Base-by-base conservation (phyloP, 2,329 filamentous ascomycete genomes). In the Botrytis tulipae region DNA sequence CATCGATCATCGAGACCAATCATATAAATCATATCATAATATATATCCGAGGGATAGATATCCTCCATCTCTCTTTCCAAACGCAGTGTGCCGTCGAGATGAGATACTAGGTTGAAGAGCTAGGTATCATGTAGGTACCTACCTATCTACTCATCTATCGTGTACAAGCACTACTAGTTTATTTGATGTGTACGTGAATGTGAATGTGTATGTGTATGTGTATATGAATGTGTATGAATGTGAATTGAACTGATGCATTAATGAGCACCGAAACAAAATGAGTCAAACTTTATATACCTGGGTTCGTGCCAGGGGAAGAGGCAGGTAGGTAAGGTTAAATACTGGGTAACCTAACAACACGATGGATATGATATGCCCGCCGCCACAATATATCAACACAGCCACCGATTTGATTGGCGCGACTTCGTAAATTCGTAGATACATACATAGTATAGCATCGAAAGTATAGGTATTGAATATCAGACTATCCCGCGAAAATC, bases 61-160 rank as follows among this genome's bases (percentile, higher is more conserved):
- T 67, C 18, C 22, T 51, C 8, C n/a, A 54, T 9, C 1, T 18
- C 12, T 68, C 35, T 40, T 20, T 48, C 20, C 20, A 10, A 32
- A 5, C 37, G 66, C 66, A 68, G 66, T 68, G 35, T 68, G 66
- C 48, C 48, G 48, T 48, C 25, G 25, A 51, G n/a, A 68, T 57
- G 25, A 51, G n/a, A 68, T 57, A 16, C 48, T 51, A n/a, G 48
- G 25, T 51, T 25, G 12, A 51, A 10, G 0, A 29, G n/a, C 25
- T 42, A 42, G 20, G n/a, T 35, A 54, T 40, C 18, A 32, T n/a
- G 63, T 42, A 54, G 10, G 12, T 54, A 54, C 14, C 25, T 37
- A 8, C 1, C 37, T 37, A 8, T 9, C 37, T 54, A 54, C 25
- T 54, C 51, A 29, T 54, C 48, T 16, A 16, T 54, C 12, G 25